phyloP scores from a whole-genome alignment of 2,329 filamentous ascomycete species.

The Sporothrix curviconia region DNA sequence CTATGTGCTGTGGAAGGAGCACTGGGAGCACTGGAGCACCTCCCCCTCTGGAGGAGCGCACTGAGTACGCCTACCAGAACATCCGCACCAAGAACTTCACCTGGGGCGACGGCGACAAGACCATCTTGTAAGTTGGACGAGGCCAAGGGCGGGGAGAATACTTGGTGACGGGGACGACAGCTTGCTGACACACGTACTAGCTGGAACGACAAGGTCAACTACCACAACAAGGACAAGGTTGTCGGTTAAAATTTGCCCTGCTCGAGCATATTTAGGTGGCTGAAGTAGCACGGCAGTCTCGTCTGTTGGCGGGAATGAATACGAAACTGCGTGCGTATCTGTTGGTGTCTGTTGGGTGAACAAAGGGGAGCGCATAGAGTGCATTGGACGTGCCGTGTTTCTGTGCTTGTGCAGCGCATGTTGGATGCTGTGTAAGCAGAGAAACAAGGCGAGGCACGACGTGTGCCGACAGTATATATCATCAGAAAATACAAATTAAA shows the following conservation, averaged over 20 bases:
- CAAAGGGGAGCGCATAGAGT: background rate
- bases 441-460: background rate
- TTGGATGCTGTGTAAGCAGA: background rate
- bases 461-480: background rate
- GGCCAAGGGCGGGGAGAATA: background rate
- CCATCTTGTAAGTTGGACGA: conserved; percentile 21
- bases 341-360: background rate
- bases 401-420: background rate
- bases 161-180: background rate
- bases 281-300: background rate
- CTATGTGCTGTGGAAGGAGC: conserved; percentile 85
- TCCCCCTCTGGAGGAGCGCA: conserved; percentile 83
- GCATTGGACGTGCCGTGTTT: background rate
- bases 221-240: conserved; percentile 86
- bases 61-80: conserved; percentile 96
- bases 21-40: conserved; percentile 93
- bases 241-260: conserved; percentile 19
- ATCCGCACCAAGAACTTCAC: conserved; percentile 92
- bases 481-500: background rate
- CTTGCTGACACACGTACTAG: conserved; percentile 35
- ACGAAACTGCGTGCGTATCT: no score
- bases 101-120: conserved; percentile 94
- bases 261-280: background rate
- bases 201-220: conserved; percentile 96
- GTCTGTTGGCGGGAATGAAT: background rate